These are phyloP conservation scores for Collybiopsis luxurians DNA, from an alignment of 768 basidiomycete genomes.

Conservation along the genomic window DNA sequence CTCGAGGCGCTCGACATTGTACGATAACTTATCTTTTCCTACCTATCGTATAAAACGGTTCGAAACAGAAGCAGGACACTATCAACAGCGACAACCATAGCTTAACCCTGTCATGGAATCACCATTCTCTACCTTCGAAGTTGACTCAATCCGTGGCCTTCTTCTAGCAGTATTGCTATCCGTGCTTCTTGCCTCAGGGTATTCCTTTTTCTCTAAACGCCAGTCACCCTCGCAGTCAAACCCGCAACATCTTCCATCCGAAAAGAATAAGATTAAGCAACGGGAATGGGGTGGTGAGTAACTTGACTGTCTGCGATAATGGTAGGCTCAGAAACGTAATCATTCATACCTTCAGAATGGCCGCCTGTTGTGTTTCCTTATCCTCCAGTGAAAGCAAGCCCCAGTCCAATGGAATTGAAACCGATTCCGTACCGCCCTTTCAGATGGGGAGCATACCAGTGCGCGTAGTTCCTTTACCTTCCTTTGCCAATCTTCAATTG, in stretches of 20 bases:
- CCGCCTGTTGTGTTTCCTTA: slow-evolving; percentile 47
- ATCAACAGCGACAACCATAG: no score
- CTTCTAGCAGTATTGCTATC: background rate
- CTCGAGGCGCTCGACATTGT: no score
- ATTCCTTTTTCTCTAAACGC: background rate
- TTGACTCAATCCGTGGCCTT: background rate
- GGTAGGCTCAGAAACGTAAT: background rate
- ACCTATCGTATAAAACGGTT: no score
- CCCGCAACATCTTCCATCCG: background rate
- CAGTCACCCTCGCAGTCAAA: background rate
- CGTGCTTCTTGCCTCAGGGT: background rate
- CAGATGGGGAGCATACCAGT: slow-evolving; percentile 63
- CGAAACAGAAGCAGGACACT: no score
- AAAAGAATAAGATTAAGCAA: background rate
- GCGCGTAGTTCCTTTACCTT: slow-evolving; percentile 21
- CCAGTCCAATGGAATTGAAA: slow-evolving; percentile 38
- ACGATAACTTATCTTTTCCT: no score
- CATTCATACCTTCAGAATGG: slow-evolving; percentile 37
- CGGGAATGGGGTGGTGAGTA: slow-evolving; percentile 8
- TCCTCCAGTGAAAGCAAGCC: slow-evolving; percentile 43
- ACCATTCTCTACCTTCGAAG: background rate
- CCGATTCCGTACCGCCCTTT: slow-evolving; percentile 69
- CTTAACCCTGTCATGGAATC: background rate
- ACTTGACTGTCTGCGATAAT: background rate
- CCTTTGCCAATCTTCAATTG: background rate